Conservation (phyloP, 352 stramenopile genomes). For the Pythium periplocum region DNA sequence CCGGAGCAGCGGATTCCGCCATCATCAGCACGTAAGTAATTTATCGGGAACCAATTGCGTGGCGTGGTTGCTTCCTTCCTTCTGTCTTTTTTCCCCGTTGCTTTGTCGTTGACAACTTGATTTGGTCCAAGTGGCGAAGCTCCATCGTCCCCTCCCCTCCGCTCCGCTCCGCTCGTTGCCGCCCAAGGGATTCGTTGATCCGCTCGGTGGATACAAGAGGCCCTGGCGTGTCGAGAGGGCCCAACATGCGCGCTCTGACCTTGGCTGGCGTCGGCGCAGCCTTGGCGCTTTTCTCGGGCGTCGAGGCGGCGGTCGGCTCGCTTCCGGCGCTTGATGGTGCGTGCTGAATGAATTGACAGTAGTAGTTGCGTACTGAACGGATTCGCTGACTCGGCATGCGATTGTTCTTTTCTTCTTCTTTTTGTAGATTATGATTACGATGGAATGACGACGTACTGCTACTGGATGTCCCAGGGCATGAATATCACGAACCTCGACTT, state of each 20-base stretch:
- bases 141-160: not conserved
- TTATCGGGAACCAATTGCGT: too few relatives aligned
- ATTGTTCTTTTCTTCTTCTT: not conserved
- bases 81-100: not conserved
- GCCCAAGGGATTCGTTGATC: not conserved
- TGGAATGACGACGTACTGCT: constrained; percentile 76
- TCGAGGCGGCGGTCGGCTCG: constrained; percentile 18
- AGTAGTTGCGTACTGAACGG: not conserved
- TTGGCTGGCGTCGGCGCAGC: constrained; percentile 2
- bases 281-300: constrained; percentile 13
- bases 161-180: not conserved
- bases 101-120: too few relatives aligned
- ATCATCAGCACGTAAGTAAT: too few relatives aligned
- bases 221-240: not conserved
- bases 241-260: not conserved
- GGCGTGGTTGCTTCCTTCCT: not conserved
- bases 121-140: too few relatives aligned
- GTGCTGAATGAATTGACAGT: not conserved
- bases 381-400: too few relatives aligned
- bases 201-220: not conserved
- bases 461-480: constrained; percentile 71
- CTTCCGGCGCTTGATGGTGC: constrained; percentile 49
- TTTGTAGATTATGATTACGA: constrained; percentile 67
- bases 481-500: constrained; percentile 66
- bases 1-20: too few relatives aligned